These are phyloP conservation scores for Aspergillus sp. DNA, from an alignment of 2,329 filamentous ascomycete genomes.

Conservation along the genomic window DNA sequence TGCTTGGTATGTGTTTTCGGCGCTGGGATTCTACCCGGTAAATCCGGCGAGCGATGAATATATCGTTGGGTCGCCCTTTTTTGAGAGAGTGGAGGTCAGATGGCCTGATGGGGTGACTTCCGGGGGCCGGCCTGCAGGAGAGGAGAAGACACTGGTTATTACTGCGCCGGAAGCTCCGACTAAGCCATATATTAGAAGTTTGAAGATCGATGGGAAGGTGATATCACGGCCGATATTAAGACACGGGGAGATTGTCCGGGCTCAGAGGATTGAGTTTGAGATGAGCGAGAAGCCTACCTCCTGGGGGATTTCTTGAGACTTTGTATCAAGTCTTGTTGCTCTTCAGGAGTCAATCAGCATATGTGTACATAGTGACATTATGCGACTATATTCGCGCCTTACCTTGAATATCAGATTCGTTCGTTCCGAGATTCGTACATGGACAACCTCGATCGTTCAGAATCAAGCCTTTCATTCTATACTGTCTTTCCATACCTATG, in stretches of 20 bases:
- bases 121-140: conserved; percentile 21
- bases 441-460: too few species aligned
- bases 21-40: conserved; percentile 48
- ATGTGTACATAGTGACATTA: too few species aligned
- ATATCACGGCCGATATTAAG: conserved; percentile 36
- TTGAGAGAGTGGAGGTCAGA: conserved; percentile 42
- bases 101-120: conserved; percentile 33
- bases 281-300: conserved; percentile 42
- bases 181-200: conserved; percentile 40
- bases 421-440: too few species aligned
- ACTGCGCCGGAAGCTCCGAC: conserved; percentile 40
- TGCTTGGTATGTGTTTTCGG: conserved; percentile 49
- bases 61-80: conserved; percentile 46
- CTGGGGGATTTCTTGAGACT: conserved; percentile 22
- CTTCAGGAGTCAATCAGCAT: too few species aligned
- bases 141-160: conserved; percentile 34
- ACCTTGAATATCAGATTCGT: too few species aligned
- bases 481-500: too few species aligned
- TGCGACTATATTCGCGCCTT: too few species aligned
- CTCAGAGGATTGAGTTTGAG: conserved; percentile 42
- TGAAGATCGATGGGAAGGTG: conserved; percentile 41
- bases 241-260: conserved; percentile 41
- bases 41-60: conserved; percentile 48
- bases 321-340: too few species aligned
- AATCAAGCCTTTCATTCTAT: too few species aligned